Base-by-base conservation (phyloP, 768 basidiomycete genomes). In the Mycena galericulata region DNA sequence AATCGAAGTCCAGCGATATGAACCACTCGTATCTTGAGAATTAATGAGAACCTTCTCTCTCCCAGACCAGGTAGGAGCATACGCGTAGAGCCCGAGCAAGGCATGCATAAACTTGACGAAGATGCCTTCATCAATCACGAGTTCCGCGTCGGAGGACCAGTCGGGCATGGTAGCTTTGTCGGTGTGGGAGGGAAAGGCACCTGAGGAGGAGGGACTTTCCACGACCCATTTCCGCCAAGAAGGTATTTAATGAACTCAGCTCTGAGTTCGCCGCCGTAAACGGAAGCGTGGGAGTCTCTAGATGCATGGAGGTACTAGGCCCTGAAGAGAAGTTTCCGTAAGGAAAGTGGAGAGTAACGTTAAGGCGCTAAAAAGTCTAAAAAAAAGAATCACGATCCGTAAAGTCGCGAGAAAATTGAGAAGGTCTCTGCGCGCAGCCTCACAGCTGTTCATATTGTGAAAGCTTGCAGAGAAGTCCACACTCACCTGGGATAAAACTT, bases 101-200 rank as follows among this genome's bases (percentile, higher is more conserved):
- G 80, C 81, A 67, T 91, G 89, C 81, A 86, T 86, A 22, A 90
- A 82, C 69, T 87, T 88, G 65, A 74, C 75, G 71, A 87, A 86
- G 57, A 80, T 78, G 34, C 76, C 80, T 9, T 79, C 78, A 69
- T 90, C 87, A 61, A 80, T 81, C 72, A 74, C 73, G 49, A 90
- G 26, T 75, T 89, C 88, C 6, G 66, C 69, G 20, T 78, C 75
- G 18, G 87, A 86, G 61, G 79, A 81, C 90, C 90, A 91, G 78
- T 90, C 82, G 54, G 83, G 82, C 86, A 87, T 87, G 40, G 63
- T 10, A 22, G 65, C 45, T 70, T n/a, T 22, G 64, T 75, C 36
- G 59, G 24, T 24, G 15, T 45, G 29, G 49, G 46, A 53, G 50
- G 36, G 29, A 34, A 41, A 40, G 40, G 53, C 24, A 58, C 22